A percentile compares a stretch with the other conserved stretches of the same genome.
phyloP scores from a whole-genome alignment of 2,329 filamentous ascomycete genomes.

The Pseudogymnoascus sp. region DNA sequence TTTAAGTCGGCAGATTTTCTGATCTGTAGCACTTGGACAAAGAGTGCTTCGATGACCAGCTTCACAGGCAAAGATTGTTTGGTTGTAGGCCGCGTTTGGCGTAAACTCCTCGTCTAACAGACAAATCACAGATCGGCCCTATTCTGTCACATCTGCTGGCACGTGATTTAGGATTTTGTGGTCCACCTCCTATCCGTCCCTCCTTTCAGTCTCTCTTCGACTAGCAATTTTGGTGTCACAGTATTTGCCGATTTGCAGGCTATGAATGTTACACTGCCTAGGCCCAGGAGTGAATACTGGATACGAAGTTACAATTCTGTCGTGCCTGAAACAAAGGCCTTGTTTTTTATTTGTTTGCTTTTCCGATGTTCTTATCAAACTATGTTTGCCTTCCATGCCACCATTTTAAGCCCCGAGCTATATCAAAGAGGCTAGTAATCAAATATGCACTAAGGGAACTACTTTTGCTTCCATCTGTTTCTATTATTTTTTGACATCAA shows the following conservation, averaged over 20 bases:
- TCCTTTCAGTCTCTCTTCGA: background rate
- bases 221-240: background rate
- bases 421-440: background rate
- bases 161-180: background rate
- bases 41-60: conserved; percentile 4
- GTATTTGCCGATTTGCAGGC: background rate
- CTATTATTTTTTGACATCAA: background rate
- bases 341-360: conserved; percentile 5
- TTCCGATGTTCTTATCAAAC: background rate
- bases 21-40: conserved; percentile 5
- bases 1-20: background rate
- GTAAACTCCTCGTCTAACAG: conserved; percentile 7
- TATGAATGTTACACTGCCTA: background rate
- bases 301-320: background rate
- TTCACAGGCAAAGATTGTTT: conserved; percentile 5
- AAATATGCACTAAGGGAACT: background rate
- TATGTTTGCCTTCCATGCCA: background rate
- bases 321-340: background rate
- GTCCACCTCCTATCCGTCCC: background rate
- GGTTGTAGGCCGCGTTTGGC: conserved; percentile 5
- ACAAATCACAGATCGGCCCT: conserved; percentile 1
- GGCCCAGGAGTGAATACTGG: background rate
- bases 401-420: background rate
- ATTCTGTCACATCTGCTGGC: background rate
- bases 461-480: background rate